phyloP scores from a whole-genome alignment of 345 rosid species.

The Citrus mangshanensis region DNA sequence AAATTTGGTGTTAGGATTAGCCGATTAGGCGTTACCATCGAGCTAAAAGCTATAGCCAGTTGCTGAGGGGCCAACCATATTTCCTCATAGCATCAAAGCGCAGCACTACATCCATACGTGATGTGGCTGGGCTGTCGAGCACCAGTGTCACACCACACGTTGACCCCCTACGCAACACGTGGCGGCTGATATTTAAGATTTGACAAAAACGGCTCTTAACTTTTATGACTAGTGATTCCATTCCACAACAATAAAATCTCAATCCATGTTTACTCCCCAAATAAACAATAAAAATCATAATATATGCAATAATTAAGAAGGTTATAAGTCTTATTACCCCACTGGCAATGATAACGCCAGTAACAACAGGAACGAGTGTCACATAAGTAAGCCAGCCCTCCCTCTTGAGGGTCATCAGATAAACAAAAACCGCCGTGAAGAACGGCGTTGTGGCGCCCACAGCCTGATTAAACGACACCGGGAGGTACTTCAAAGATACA shows the following conservation, averaged over 20 bases:
- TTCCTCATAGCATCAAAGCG: no score
- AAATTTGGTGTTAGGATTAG: no score
- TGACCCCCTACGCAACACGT: no score
- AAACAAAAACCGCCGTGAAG: slow-evolving; percentile 43
- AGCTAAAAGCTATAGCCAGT: no score
- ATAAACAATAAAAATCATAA: neutral
- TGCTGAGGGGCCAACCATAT: no score
- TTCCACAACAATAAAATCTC: neutral
- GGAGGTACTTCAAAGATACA: slow-evolving; percentile 41
- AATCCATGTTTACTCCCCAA: no score
- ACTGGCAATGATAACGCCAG: slow-evolving; percentile 43
- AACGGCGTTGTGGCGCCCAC: slow-evolving; percentile 51
- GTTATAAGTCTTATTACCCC: slow-evolving; percentile 31
- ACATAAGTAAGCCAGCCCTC: slow-evolving; percentile 39
- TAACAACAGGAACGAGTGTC: slow-evolving; percentile 42
- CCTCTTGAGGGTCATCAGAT: slow-evolving; percentile 31
- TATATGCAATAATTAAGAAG: neutral
- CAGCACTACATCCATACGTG: neutral
- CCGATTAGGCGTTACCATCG: no score
- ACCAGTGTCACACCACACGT: neutral
- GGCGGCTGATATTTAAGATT: no score
- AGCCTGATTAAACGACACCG: slow-evolving; percentile 52
- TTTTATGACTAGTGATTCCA: neutral
- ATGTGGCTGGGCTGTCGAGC: neutral
- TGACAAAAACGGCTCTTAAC: no score